Conservation (phyloP, 306 rosid genomes). For the Prinsepia uniflora region DNA sequence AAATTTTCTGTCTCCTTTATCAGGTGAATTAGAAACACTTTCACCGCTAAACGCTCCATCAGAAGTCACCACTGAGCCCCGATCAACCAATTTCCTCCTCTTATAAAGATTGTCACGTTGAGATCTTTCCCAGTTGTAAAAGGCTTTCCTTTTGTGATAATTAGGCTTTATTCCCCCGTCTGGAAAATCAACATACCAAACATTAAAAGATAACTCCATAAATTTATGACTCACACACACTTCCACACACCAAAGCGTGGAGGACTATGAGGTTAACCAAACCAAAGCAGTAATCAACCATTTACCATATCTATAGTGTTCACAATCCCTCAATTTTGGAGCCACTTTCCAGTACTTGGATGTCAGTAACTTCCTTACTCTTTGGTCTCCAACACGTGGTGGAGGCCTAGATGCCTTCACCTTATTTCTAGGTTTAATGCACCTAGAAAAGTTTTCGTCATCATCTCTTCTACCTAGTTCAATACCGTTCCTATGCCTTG, state of each 20-base stretch:
- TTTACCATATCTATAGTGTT: constrained; percentile 63
- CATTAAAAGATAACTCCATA: not conserved
- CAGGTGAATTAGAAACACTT: constrained; percentile 66
- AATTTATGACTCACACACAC: constrained; percentile 4
- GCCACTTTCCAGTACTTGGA: constrained; percentile 75
- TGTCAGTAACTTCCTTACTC: constrained; percentile 65
- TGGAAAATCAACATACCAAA: constrained; percentile 28
- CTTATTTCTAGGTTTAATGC: constrained; percentile 55
- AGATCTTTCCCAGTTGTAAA: constrained; percentile 43
- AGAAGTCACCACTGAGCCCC: constrained; percentile 48
- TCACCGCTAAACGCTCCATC: constrained; percentile 79
- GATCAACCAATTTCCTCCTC: constrained; percentile 60
- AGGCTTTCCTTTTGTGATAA: constrained; percentile 59
- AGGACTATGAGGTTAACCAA: constrained; percentile 2
- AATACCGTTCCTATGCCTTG: constrained; percentile 50
- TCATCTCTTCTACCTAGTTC: constrained; percentile 83
- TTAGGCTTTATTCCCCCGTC: constrained; percentile 43
- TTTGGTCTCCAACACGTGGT: constrained; percentile 45
- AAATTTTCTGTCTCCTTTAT: constrained; percentile 40
- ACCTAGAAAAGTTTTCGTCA: constrained; percentile 66
- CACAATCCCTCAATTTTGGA: constrained; percentile 79
- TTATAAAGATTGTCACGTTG: constrained; percentile 45
- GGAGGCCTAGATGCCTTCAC: constrained; percentile 53
- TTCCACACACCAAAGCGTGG: not conserved
- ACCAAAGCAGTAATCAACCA: constrained; percentile 14